Conservation (phyloP, 2,329 filamentous ascomycete genomes). For the Bipolaris victoriae region DNA sequence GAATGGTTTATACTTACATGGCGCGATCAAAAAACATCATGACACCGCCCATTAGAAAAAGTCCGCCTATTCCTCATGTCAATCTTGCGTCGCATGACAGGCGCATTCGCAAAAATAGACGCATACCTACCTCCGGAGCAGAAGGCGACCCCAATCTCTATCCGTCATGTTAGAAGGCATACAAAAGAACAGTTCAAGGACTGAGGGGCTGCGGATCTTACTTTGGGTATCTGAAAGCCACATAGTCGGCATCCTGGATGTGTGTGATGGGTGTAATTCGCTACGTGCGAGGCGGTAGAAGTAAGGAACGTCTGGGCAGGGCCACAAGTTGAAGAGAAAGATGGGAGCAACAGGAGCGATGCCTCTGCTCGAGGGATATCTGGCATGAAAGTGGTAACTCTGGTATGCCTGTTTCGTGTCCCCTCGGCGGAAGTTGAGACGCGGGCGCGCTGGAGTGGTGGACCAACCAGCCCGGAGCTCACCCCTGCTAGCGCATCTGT, state of each 20-base stretch:
- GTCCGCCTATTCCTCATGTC: slow-evolving; percentile 67
- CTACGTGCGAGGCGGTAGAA: slow-evolving; percentile 11
- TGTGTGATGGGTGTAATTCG: background rate
- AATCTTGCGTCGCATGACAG: slow-evolving; percentile 18
- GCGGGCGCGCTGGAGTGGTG: slow-evolving; percentile 21
- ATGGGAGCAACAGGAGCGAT: background rate
- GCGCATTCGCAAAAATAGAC: slow-evolving; percentile 18
- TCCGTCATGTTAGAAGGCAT: slow-evolving; percentile 16
- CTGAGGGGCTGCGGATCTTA: slow-evolving; percentile 57
- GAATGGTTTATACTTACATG: slow-evolving; percentile 65
- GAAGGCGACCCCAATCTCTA: slow-evolving; percentile 96
- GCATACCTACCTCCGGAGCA: slow-evolving; percentile 87
- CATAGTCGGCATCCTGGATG: slow-evolving; percentile 74
- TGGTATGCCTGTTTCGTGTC: slow-evolving; percentile 40
- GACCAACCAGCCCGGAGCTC: slow-evolving; percentile 12
- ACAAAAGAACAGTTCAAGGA: background rate
- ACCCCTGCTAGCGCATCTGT: slow-evolving; percentile 33
- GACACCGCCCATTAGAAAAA: slow-evolving; percentile 94
- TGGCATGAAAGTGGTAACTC: slow-evolving; percentile 15
- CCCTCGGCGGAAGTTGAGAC: slow-evolving; percentile 28
- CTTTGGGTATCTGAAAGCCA: slow-evolving; percentile 97
- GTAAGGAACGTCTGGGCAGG: background rate
- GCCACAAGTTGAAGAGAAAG: background rate
- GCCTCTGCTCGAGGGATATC: slow-evolving; percentile 10
- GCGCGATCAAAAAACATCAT: slow-evolving; percentile 97